phyloP scores from a whole-genome alignment of 192 early-diverging fungal species.

The Coemansia sp. region DNA sequence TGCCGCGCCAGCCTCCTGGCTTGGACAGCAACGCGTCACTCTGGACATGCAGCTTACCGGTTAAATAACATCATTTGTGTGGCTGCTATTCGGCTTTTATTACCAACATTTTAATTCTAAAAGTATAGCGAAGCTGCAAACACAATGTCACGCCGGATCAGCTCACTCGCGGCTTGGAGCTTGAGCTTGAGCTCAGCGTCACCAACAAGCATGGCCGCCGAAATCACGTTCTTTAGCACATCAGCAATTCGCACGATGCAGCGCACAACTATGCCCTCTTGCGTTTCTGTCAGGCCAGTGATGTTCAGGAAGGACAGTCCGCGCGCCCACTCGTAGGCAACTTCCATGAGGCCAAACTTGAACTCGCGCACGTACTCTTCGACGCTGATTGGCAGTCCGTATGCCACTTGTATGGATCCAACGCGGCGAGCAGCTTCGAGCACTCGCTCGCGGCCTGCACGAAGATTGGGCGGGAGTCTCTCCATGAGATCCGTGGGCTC shows the following conservation, averaged over 20 bases:
- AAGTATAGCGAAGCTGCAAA: slow-evolving; percentile 90
- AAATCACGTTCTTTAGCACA: slow-evolving; percentile 84
- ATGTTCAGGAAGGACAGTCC: slow-evolving; percentile 91
- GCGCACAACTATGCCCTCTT: slow-evolving; percentile 94
- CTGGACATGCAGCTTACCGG: slow-evolving; percentile 61
- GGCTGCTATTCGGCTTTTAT: not conserved
- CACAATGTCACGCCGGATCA: slow-evolving; percentile 94
- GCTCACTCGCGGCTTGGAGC: slow-evolving; percentile 85
- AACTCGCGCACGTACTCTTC: slow-evolving; percentile 60
- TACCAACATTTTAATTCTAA: slow-evolving; percentile 9
- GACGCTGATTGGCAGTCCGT: slow-evolving; percentile 61
- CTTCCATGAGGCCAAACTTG: slow-evolving; percentile 90
- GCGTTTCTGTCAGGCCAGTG: slow-evolving; percentile 88
- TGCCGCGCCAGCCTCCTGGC: slow-evolving; percentile 64
- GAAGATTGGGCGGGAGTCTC: slow-evolving; percentile 33
- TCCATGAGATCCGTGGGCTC: slow-evolving; percentile 44
- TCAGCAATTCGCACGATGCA: slow-evolving; percentile 93
- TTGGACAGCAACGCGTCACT: slow-evolving; percentile 69
- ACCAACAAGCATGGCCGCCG: slow-evolving; percentile 87
- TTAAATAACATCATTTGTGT: not conserved
- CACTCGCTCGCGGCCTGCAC: slow-evolving; percentile 63
- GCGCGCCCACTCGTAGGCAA: slow-evolving; percentile 97
- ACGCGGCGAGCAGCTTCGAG: slow-evolving; percentile 68
- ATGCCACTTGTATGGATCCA: slow-evolving; percentile 70
- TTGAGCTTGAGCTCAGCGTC: slow-evolving; percentile 84